These are phyloP conservation scores for Mesembryanthemum crystallinum DNA, from an alignment of 148 eudicot species.

Conservation along the genomic window DNA sequence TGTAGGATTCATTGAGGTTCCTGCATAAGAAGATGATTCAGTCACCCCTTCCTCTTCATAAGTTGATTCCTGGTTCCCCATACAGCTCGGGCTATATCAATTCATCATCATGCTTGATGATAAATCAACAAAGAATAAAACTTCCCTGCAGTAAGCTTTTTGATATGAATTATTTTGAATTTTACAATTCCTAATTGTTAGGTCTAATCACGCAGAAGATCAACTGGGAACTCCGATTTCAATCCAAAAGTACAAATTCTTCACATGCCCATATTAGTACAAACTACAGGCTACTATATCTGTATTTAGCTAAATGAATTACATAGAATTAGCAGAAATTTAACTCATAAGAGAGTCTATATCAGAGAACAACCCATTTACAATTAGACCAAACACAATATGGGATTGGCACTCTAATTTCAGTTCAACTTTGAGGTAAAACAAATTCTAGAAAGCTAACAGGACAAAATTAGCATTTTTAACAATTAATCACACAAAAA, in stretches of 20 bases:
- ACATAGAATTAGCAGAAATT: background rate
- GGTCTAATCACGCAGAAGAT: background rate
- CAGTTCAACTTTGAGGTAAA: background rate
- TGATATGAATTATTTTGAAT: background rate
- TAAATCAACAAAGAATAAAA: background rate
- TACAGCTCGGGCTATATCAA: constrained; percentile 11
- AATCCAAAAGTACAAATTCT: background rate
- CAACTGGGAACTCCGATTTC: background rate
- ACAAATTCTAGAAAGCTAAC: background rate
- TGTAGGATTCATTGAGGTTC: constrained; percentile 39
- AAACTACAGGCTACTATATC: background rate
- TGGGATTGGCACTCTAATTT: background rate
- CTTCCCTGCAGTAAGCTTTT: background rate
- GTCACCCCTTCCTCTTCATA: constrained; percentile 24
- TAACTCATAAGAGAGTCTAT: background rate
- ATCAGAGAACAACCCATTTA: background rate
- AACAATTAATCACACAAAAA: background rate
- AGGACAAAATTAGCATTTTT: background rate
- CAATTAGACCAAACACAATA: background rate
- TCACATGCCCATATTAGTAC: background rate
- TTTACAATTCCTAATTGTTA: background rate
- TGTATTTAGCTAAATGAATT: background rate
- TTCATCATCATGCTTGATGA: background rate
- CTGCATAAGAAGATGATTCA: constrained; percentile 38
- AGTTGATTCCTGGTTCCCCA: constrained; percentile 49